A percentile compares a stretch with the other conserved stretches of the same genome.
Conservation (phyloP, 2,329 filamentous ascomycete genomes). For the Basipetospora chlamydospora region DNA sequence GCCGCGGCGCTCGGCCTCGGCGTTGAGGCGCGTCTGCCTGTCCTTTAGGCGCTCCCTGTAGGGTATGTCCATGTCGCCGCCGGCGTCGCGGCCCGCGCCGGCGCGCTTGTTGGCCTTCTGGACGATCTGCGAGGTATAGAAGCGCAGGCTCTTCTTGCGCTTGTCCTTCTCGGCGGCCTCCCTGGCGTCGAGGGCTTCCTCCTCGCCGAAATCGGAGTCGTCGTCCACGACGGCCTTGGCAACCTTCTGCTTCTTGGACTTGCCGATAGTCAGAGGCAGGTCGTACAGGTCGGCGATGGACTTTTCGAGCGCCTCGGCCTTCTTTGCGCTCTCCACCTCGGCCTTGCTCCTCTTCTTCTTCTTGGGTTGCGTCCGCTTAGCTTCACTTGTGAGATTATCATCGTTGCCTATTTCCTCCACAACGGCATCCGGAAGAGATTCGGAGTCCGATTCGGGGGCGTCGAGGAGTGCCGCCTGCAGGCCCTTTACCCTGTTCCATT, state of each 20-base stretch:
- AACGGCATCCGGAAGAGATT: constrained; percentile 14
- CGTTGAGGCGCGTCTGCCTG: constrained; percentile 70
- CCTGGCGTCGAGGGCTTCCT: constrained; percentile 60
- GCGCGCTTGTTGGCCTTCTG: constrained; percentile 84
- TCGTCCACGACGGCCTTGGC: constrained; percentile 28
- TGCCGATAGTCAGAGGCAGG: constrained; percentile 31
- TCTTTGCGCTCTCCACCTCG: constrained; percentile 23
- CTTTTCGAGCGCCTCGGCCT: constrained; percentile 51
- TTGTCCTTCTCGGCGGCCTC: constrained; percentile 76
- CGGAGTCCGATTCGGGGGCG: constrained; percentile 18
- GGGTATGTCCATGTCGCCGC: constrained; percentile 71
- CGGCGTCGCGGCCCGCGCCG: constrained; percentile 55
- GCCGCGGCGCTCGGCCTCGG: constrained; percentile 76
- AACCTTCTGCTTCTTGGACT: constrained; percentile 29
- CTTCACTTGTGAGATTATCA: constrained; percentile 13
- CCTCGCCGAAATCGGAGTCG: constrained; percentile 86
- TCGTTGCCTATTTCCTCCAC: constrained; percentile 12
- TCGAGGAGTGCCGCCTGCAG: constrained; percentile 34
- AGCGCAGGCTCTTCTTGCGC: constrained; percentile 83
- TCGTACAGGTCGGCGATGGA: constrained; percentile 55
- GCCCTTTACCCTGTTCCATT: constrained; percentile 64
- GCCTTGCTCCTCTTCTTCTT: constrained; percentile 21
- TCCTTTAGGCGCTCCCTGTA: constrained; percentile 81
- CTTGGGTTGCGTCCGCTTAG: constrained; percentile 16
- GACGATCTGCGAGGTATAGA: constrained; percentile 95